Percentiles rank a stretch among this genome's conserved stretches.
Evolutionary conservation across 208 protist genomes (phyloP).

Genomic region (Porcisia hertigi): DNA sequence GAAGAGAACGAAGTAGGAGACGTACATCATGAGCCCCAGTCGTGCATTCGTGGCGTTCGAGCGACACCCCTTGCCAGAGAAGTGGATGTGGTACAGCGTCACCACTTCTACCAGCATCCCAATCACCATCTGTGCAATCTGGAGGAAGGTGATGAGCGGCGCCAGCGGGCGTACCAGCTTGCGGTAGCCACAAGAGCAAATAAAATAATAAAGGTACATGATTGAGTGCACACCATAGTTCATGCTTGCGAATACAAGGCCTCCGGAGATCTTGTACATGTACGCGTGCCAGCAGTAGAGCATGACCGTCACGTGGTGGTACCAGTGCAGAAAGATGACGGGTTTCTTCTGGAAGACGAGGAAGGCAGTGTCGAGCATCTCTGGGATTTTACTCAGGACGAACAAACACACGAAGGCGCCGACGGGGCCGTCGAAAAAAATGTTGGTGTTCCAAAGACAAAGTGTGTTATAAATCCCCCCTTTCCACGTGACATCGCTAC

Average conservation of each 20-base stretch:
- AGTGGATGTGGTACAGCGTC: conserved; percentile 48
- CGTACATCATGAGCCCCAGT: conserved; percentile 87
- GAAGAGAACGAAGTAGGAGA: conserved; percentile 93
- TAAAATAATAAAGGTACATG: conserved; percentile 96
- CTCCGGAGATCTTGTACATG: conserved; percentile 43
- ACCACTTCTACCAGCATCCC: conserved; percentile 69
- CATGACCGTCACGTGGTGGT: conserved; percentile 92
- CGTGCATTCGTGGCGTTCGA: conserved; percentile 61
- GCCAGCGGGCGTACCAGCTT: conserved; percentile 72
- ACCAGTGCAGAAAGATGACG: conserved; percentile 89
- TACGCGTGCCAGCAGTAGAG: conserved; percentile 93
- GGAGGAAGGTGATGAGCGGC: conserved; percentile 79
- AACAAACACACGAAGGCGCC: conserved; percentile 76
- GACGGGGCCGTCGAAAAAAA: conserved; percentile 56
- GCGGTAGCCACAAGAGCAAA: conserved; percentile 65
- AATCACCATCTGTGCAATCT: conserved; percentile 93
- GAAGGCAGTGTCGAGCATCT: conserved; percentile 88
- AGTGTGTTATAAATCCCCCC: conserved; percentile 57
- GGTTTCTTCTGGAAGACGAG: conserved; percentile 86
- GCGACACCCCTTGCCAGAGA: conserved; percentile 54
- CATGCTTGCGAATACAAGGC: conserved; percentile 87
- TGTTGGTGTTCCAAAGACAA: conserved; percentile 53
- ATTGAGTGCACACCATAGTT: conserved; percentile 93
- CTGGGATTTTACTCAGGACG: conserved; percentile 82
- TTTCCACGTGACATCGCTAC: conserved; percentile 17